A percentile compares a stretch with the other conserved stretches of the same genome.
Evolutionary conservation across 108 stramenopile species (phyloP).

Genomic region (Stephanodiscus triporus): DNA sequence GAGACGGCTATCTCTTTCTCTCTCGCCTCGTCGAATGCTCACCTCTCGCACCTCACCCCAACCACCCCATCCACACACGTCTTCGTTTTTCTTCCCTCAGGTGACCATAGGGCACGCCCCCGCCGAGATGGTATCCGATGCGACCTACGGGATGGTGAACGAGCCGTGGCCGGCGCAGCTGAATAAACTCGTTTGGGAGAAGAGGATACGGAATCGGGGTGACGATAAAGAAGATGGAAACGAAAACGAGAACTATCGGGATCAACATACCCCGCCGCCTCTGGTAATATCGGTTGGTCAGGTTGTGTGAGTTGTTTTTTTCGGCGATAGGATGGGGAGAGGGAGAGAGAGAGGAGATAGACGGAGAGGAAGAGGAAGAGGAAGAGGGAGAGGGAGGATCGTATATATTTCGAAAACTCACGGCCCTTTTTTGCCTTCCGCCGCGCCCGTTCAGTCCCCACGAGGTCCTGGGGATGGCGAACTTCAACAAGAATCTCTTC

Average conservation of each 20-base stretch:
- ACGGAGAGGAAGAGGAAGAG: too few relatives aligned
- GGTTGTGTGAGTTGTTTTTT: slow-evolving; percentile 22
- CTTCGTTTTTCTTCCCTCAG: too few relatives aligned
- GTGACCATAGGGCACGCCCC: slow-evolving; percentile 91
- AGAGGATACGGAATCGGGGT: slow-evolving; percentile 42
- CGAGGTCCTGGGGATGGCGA: slow-evolving; percentile 97
- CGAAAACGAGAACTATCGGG: neutral
- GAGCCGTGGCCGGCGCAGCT: slow-evolving; percentile 94
- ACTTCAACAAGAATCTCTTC: slow-evolving; percentile 95
- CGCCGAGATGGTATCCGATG: slow-evolving; percentile 72
- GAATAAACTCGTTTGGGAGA: slow-evolving; percentile 92
- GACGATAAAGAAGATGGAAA: slow-evolving; percentile 23
- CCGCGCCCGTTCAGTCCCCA: slow-evolving; percentile 71
- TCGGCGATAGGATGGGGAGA: too few relatives aligned
- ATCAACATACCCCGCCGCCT: neutral
- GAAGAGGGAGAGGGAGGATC: too few relatives aligned
- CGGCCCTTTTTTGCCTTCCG: neutral
- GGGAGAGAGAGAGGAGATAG: too few relatives aligned
- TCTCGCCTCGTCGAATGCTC: too few relatives aligned
- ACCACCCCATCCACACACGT: neutral
- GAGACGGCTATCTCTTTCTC: too few relatives aligned
- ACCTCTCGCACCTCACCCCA: too few relatives aligned
- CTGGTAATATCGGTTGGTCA: slow-evolving; percentile 91
- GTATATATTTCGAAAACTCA: too few relatives aligned
- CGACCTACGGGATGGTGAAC: slow-evolving; percentile 66